These are phyloP conservation scores for Leccinum arenicola DNA, from an alignment of 768 basidiomycete species.

Conservation along the genomic window DNA sequence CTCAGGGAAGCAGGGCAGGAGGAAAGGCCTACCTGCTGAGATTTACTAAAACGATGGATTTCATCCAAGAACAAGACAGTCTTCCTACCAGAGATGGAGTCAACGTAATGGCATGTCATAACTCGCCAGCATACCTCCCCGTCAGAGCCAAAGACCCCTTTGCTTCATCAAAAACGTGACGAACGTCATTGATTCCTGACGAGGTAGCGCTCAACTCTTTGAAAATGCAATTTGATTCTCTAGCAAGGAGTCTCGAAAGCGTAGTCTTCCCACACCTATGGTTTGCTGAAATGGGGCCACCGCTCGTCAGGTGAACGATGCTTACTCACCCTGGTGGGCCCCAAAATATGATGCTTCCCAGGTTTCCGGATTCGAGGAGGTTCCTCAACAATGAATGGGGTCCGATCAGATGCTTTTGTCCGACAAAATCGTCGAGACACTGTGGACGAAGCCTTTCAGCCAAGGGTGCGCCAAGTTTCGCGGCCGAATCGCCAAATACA, in stretches of 20 bases:
- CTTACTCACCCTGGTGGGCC: slow-evolving; percentile 62
- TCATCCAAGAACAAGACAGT: slow-evolving; percentile 83
- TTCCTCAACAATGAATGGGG: slow-evolving; percentile 54
- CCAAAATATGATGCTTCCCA: slow-evolving; percentile 69
- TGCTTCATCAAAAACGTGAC: slow-evolving; percentile 74
- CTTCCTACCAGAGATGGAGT: slow-evolving; percentile 39
- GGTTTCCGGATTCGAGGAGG: slow-evolving; percentile 46
- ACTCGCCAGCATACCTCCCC: slow-evolving; percentile 45
- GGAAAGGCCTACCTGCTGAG: slow-evolving; percentile 51
- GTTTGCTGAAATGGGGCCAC: not conserved
- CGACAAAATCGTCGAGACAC: slow-evolving; percentile 63
- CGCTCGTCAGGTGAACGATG: not conserved
- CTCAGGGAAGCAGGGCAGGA: not conserved
- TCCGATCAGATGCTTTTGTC: slow-evolving; percentile 63
- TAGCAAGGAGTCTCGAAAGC: slow-evolving; percentile 67
- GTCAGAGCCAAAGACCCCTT: slow-evolving; percentile 60
- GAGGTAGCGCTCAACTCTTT: slow-evolving; percentile 79
- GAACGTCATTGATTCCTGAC: slow-evolving; percentile 65
- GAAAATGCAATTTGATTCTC: slow-evolving; percentile 55
- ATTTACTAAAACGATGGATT: slow-evolving; percentile 75
- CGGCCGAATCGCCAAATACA: slow-evolving; percentile 12
- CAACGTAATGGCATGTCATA: not conserved
- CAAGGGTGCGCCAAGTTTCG: slow-evolving; percentile 47
- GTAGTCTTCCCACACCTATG: slow-evolving; percentile 72
- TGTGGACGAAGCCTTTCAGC: slow-evolving; percentile 74